A percentile compares a stretch with the other conserved stretches of the same genome.
phyloP scores from a whole-genome alignment of 129 eudicot genomes.

The Smallanthus sonchifolius region DNA sequence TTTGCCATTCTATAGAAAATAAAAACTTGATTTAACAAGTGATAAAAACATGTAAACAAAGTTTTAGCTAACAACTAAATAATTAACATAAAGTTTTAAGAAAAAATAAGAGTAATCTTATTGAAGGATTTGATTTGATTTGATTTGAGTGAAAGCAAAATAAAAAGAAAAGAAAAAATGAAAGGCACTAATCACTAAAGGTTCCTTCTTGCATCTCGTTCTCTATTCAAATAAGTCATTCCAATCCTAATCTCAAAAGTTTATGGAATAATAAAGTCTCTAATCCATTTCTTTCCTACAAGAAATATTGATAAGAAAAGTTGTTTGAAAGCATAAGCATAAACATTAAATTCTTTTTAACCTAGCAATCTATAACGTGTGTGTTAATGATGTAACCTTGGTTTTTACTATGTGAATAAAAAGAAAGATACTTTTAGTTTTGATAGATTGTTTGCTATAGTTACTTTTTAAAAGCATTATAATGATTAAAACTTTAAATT shows the following conservation, averaged over 20 bases:
- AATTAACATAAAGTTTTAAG: not conserved
- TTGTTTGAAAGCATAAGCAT: not conserved
- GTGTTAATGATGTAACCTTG: too few relatives aligned
- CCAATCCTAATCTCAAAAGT: not conserved
- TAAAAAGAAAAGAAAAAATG: not conserved
- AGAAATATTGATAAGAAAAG: not conserved
- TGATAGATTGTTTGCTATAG: too few relatives aligned
- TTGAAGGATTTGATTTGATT: not conserved
- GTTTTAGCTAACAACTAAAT: not conserved
- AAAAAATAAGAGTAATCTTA: not conserved
- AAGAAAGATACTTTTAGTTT: too few relatives aligned
- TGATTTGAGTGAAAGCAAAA: not conserved
- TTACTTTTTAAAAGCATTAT: too few relatives aligned
- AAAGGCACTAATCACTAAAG: conserved; percentile 5
- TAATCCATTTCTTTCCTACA: not conserved
- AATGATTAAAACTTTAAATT: too few relatives aligned
- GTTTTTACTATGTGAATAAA: too few relatives aligned
- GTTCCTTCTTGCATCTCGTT: conserved; percentile 12
- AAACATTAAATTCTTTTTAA: not conserved
- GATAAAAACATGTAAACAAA: not conserved
- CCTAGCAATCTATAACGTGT: not conserved
- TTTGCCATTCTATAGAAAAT: not conserved
- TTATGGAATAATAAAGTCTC: not conserved
- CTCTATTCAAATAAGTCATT: conserved; percentile 6
- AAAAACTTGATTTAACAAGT: not conserved